Base-by-base conservation (phyloP, 495 filamentous ascomycete genomes). In the Alectoria sarmentosa region DNA sequence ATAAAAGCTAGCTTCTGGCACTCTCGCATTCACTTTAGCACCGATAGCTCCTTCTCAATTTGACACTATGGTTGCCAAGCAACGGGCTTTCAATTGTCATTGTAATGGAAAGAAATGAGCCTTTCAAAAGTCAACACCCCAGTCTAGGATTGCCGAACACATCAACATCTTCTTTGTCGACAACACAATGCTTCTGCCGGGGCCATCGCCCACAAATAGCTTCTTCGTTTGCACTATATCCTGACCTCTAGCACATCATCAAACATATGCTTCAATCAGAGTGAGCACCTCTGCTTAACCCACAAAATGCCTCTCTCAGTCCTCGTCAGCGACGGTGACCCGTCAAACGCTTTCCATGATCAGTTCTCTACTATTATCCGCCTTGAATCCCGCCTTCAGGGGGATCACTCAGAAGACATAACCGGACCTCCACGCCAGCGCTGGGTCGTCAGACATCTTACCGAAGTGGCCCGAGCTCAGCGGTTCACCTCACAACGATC, bases 311-410 rank as follows among this genome's bases (percentile, higher is more conserved):
- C 52, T 55, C 52, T 32, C 2, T 21, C 52, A 55, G 52, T n/a
- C 14, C 28, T 5, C 13, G 6, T 30, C 14, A 52, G 48, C 17
- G 26, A 55, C 30, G 3, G 8, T 55, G 17, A 34, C 52, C 28
- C 30, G 15, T 34, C 52, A 7, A 10, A 32, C 6, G 30, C 52
- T 21, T 55, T 55, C 7, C 30, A 34, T 17, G 28, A 55, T 21
- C 52, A 55, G 30, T 55, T 55, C 52, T 55, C 52, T 21, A 17
- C 13, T 3, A 55, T 55, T 30, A 55, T 55, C 30, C 52, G 52
- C 15, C 15, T 32, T 34, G 52, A 55, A 26, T 19, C 52, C 14
- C 52, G 17, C 2, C 52, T 55, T 34, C 52, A 30, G 0, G 15
- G 52, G 5, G 30, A 55, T 17, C 1, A 55, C 11, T 55, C 52